phyloP scores from a whole-genome alignment of 768 basidiomycete species.

The Suillus subalutaceus region DNA sequence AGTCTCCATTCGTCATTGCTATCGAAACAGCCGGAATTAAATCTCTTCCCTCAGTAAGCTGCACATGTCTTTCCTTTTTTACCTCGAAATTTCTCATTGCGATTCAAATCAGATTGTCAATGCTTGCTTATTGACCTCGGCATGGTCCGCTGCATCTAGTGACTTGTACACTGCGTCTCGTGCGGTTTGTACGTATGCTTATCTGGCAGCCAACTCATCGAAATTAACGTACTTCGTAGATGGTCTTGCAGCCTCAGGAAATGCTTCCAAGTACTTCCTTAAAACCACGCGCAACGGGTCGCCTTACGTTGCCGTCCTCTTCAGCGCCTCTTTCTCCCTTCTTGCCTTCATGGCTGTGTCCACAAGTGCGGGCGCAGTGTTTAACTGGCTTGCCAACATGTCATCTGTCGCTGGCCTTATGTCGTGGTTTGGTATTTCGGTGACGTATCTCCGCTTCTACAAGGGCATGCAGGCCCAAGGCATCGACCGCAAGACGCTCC shows the following conservation, averaged over 20 bases:
- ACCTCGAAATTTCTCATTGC: not conserved
- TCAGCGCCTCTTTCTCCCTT: slow-evolving; percentile 64
- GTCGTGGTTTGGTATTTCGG: slow-evolving; percentile 79
- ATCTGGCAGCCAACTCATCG: not conserved
- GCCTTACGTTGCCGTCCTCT: slow-evolving; percentile 70
- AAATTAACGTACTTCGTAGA: slow-evolving; percentile 43
- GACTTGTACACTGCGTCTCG: slow-evolving; percentile 92
- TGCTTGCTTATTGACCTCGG: slow-evolving; percentile 81
- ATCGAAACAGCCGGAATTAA: slow-evolving; percentile 86
- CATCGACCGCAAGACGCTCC: slow-evolving; percentile 68
- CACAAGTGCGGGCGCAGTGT: slow-evolving; percentile 69
- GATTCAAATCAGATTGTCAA: slow-evolving; percentile 62
- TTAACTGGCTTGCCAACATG: slow-evolving; percentile 81
- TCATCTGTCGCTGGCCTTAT: slow-evolving; percentile 66
- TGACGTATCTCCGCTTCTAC: slow-evolving; percentile 85
- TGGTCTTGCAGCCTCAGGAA: slow-evolving; percentile 77
- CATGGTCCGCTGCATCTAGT: slow-evolving; percentile 90
- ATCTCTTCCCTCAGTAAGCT: slow-evolving; percentile 69
- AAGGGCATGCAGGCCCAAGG: slow-evolving; percentile 80
- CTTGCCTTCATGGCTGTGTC: slow-evolving; percentile 83
- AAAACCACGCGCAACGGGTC: slow-evolving; percentile 72
- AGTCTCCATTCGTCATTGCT: slow-evolving; percentile 92
- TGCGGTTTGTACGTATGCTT: slow-evolving; percentile 65
- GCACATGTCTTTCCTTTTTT: slow-evolving; percentile 18
- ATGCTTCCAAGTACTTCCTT: slow-evolving; percentile 81